Percentiles rank a stretch among this genome's conserved stretches.
These are phyloP conservation scores for Aspergillus ochraceoroseus DNA, from an alignment of 2,329 filamentous ascomycete genomes.

Conservation along the genomic window DNA sequence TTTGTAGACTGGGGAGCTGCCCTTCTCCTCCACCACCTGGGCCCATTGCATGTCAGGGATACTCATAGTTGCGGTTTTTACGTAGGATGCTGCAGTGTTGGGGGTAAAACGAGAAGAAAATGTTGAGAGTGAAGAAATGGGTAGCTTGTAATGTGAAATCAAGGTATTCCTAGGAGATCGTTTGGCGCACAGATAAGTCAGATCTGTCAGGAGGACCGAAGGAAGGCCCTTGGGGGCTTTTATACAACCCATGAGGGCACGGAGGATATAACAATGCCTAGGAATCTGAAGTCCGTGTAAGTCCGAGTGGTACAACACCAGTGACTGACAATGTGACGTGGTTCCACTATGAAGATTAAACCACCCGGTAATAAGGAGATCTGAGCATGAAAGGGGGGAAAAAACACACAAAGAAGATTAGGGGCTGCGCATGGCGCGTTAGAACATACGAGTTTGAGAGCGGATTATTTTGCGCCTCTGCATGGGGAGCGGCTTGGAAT, in stretches of 20 bases:
- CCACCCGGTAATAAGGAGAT: neutral
- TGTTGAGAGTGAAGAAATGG: too few relatives aligned
- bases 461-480: too few relatives aligned
- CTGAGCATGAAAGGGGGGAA: neutral
- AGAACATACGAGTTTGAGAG: too few relatives aligned
- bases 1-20: slow-evolving; percentile 56
- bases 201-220: neutral
- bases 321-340: too few relatives aligned
- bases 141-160: too few relatives aligned
- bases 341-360: neutral
- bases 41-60: slow-evolving; percentile 87
- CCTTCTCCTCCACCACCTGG: slow-evolving; percentile 78
- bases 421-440: too few relatives aligned
- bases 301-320: slow-evolving; percentile 1
- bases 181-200: neutral
- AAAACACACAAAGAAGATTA: too few relatives aligned
- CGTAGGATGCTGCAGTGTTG: too few relatives aligned
- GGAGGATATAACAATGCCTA: neutral
- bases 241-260: slow-evolving; percentile 7
- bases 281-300: neutral
- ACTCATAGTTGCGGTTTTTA: slow-evolving; percentile 24
- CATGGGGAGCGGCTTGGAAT: too few relatives aligned
- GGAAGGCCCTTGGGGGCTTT: slow-evolving; percentile 6
- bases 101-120: too few relatives aligned
- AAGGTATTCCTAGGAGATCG: neutral